Base-by-base conservation (phyloP, 768 basidiomycete species). In the Amanita thiersii region DNA sequence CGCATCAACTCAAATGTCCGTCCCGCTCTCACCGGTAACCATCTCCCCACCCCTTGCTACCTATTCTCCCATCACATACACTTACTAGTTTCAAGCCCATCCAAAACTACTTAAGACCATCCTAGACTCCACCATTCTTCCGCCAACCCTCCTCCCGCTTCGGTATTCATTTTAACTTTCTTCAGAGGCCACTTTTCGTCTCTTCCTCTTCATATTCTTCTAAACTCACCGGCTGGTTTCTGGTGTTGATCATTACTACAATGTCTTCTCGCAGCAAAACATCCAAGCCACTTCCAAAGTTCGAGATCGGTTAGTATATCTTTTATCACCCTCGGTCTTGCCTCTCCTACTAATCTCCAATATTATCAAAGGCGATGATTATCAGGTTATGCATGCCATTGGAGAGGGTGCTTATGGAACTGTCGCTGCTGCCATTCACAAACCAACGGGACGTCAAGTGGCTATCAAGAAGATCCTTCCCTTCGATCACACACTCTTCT, bases 401-500 rank as follows among this genome's bases (percentile, higher is more conserved):
- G 86, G 85, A 34, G 86, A 88, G 64, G 86, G 90, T 41, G 87
- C 89, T 35, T 91, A 92, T 56, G 92, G 91, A 21, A 88, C 85
- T 15, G 91, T 96, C 37, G 86, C 77, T 43, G 86, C 91, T 42
- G 93, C 92, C 24, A 65, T 85, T 26, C 91, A 96, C 64, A 76
- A 77, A 51, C 84, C 86, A 4, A 77, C 81, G 5, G 78, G 81
- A 23, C 78, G 79, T 46, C 78, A 88, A 58, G 90, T 97, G 11
- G 93, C 92, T 31, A 93, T 94, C 66, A 97, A 94, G 75, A 91
- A 89, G 64, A 84, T 96, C 53, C 78, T 86, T 30, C 92, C 91
- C 6, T 94, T 96, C 60, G 92, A 94, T 54, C 92, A 94, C 57
- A 83, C 87, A 23, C 71, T 94, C 60, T 94, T 92, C 66, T 89